Conservation (phyloP, 75 land plant species). For the Sequoiadendron giganteum region DNA sequence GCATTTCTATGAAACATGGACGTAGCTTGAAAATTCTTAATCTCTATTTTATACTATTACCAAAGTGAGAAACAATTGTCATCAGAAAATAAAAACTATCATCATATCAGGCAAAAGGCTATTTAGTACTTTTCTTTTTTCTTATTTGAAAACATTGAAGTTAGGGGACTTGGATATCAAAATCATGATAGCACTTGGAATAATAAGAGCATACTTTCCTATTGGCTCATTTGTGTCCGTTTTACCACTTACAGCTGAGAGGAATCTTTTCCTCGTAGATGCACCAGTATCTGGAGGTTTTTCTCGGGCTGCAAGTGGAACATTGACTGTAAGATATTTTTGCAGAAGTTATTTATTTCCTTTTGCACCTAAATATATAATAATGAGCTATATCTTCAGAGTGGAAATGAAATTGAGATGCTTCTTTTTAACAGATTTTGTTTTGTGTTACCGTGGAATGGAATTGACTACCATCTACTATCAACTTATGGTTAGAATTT, state of each 20-base stretch:
- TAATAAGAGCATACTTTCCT: not conserved
- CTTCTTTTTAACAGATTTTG: not conserved
- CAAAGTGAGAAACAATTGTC: not conserved
- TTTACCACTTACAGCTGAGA: conserved; percentile 19
- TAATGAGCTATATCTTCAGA: not conserved
- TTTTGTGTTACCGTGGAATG: not conserved
- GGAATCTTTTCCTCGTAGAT: conserved; percentile 42
- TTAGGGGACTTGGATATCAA: not conserved
- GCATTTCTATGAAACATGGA: not conserved
- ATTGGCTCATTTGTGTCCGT: not conserved
- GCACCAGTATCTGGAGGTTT: conserved; percentile 51
- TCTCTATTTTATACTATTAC: not conserved
- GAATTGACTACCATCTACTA: not conserved
- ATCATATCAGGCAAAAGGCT: not conserved
- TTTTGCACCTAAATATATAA: conserved; percentile 1
- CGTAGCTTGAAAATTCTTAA: not conserved
- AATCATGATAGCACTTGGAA: not conserved
- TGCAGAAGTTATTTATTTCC: not conserved
- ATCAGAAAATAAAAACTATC: not conserved
- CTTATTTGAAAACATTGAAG: not conserved
- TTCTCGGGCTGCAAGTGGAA: conserved; percentile 43
- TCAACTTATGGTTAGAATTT: not conserved
- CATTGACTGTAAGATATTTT: conserved; percentile 47
- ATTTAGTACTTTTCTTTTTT: not conserved
- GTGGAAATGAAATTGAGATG: not conserved